Base-by-base conservation (phyloP, 257 asterid genomes). In the Striga asiatica region DNA sequence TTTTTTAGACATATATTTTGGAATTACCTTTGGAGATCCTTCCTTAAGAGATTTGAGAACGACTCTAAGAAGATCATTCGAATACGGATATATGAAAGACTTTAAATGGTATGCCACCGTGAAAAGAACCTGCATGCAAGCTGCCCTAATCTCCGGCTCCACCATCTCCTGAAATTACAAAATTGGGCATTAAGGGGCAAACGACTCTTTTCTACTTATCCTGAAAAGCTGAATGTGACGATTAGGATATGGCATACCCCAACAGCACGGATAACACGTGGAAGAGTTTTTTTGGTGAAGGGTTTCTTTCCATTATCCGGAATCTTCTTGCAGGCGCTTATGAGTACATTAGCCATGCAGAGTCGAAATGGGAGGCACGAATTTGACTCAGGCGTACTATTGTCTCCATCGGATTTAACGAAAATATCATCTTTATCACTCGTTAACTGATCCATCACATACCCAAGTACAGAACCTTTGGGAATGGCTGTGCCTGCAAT, bases 311-410 rank as follows among this genome's bases (percentile, higher is more conserved):
- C 78, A 23, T 78, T 22, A 31, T 66, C 76, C 9, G 82, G 57
- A 41, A 77, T 74, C 84, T 85, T 89, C 76, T 89, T 94, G 63
- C 94, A 89, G 55, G 88, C 77, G 42, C 94, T 85, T 54, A 85
- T 85, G 28, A 85, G 91, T 56, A 89, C 93, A 66, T 89, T 85
- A 45, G 97, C 96, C 88, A 89, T 81, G 73, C 94, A 85, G 12
- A 85, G 68, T 47, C 81, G 91, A 66, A 81, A 81, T 18, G 89
- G 66, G 70, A 79, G 78, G 52, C 37, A 71, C 42, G 8, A 47
- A 16, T 51, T 48, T 14, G 68, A 54, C 45, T 71, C 71, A 28
- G 60, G 28, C 54, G 35, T 46, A 54, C 62, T 16, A 57, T 62
- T 69, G 38, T 35, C 64, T 60, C 56, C 64, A 50, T 47, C 69